A percentile compares a stretch with the other conserved stretches of the same genome.
Conservation (phyloP, 768 basidiomycete species). For the Nidularia sp. region DNA sequence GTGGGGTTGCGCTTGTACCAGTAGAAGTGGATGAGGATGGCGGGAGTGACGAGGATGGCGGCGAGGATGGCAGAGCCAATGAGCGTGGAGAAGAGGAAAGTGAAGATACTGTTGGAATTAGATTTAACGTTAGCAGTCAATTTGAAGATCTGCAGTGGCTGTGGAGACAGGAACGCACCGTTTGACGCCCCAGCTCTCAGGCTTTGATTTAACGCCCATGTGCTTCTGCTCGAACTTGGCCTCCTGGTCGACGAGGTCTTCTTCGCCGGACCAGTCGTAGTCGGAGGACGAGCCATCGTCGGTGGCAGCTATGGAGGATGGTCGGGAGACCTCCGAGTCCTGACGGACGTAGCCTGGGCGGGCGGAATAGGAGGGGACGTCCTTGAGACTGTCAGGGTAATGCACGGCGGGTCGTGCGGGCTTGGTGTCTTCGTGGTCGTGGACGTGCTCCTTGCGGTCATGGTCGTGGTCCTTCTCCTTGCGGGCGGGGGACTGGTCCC, state of each 20-base stretch:
- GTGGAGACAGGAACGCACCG: slow-evolving; percentile 30
- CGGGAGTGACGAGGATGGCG: slow-evolving; percentile 54
- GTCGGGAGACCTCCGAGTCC: slow-evolving; percentile 25
- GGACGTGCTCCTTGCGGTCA: background rate
- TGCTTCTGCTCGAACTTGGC: slow-evolving; percentile 53
- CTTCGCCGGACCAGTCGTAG: slow-evolving; percentile 80
- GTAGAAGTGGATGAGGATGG: slow-evolving; percentile 61
- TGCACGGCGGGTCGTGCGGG: slow-evolving; percentile 43
- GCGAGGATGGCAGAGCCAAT: slow-evolving; percentile 70
- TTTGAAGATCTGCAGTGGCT: background rate
- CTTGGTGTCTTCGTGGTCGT: background rate
- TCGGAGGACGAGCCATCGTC: slow-evolving; percentile 60
- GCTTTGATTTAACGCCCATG: slow-evolving; percentile 47
- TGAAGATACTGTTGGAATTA: slow-evolving; percentile 40
- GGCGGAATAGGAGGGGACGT: slow-evolving; percentile 16
- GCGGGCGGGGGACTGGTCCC: background rate
- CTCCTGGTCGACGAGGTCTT: slow-evolving; percentile 69
- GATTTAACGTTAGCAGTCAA: slow-evolving; percentile 1
- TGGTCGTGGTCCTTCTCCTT: slow-evolving; percentile 8
- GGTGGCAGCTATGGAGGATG: slow-evolving; percentile 44
- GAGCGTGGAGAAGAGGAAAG: slow-evolving; percentile 65
- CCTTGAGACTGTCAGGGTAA: slow-evolving; percentile 41
- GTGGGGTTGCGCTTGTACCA: slow-evolving; percentile 64
- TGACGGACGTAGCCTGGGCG: slow-evolving; percentile 14
- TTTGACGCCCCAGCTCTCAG: slow-evolving; percentile 45